phyloP scores from a whole-genome alignment of 257 asterid genomes.

The Scutellaria barbata region DNA sequence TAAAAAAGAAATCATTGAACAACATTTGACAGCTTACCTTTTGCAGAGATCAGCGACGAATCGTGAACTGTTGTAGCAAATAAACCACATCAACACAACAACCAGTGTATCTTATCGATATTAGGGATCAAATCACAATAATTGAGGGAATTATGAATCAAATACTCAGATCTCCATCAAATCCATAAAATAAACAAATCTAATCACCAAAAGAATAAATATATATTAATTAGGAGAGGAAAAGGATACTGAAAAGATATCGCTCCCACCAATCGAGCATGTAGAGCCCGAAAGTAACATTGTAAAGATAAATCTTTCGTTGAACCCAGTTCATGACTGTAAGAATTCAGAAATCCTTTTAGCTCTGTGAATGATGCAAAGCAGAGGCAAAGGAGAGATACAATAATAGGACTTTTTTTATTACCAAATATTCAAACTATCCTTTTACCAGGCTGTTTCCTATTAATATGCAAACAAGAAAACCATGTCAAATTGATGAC shows the following conservation, averaged over 20 bases:
- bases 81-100: constrained; percentile 76
- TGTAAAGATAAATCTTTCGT: constrained; percentile 78
- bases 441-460: not conserved
- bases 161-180: constrained; percentile 15
- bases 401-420: not conserved
- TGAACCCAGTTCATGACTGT: constrained; percentile 70
- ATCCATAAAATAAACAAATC: constrained; percentile 10
- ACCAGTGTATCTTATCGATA: constrained; percentile 57
- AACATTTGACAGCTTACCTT: constrained; percentile 42
- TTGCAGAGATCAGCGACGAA: constrained; percentile 54
- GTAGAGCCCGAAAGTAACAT: constrained; percentile 85
- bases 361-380: not conserved
- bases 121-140: constrained; percentile 39
- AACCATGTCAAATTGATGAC: not conserved
- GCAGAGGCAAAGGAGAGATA: not conserved
- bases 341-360: not conserved
- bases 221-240: not conserved
- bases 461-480: constrained; percentile 8
- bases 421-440: not conserved
- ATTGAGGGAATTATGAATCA: constrained; percentile 10
- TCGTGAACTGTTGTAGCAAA: constrained; percentile 63
- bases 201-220: not conserved
- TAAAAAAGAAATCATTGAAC: not conserved
- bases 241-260: constrained; percentile 79
- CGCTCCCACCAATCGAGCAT: constrained; percentile 98